Evolutionary conservation across 139 green algal species (phyloP).

Genomic region (Pedinophyceae sp.): DNA sequence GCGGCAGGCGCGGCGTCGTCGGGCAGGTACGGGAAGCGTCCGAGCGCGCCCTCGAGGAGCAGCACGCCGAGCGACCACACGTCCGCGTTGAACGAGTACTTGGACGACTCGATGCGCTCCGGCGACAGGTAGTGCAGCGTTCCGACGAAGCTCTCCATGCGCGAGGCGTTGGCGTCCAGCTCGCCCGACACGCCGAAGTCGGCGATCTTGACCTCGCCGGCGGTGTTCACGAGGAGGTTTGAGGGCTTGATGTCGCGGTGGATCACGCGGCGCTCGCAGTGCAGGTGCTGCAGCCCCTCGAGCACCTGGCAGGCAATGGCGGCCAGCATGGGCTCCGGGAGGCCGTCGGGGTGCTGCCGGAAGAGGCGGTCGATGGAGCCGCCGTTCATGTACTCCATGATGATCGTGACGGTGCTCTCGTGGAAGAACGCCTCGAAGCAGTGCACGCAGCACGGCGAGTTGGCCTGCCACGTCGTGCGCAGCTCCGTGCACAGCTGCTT

Average conservation of each 20-base stretch:
- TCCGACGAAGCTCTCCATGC: not conserved
- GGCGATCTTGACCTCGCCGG: conserved; percentile 41
- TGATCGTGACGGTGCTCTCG: not conserved
- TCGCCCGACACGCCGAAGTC: conserved; percentile 43
- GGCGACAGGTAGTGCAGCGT: not conserved
- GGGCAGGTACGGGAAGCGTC: not conserved
- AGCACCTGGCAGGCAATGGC: conserved; percentile 15
- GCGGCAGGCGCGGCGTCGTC: no score
- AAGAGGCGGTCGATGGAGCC: conserved; percentile 1
- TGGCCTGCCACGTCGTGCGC: not conserved
- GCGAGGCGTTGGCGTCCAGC: not conserved
- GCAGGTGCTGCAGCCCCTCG: conserved; percentile 33
- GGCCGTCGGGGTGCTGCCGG: not conserved
- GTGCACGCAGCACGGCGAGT: not conserved
- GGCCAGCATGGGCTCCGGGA: conserved; percentile 5
- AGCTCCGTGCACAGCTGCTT: not conserved
- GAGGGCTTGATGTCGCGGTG: conserved; percentile 66
- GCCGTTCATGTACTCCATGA: conserved; percentile 2
- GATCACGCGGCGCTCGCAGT: conserved; percentile 32
- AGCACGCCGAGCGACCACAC: not conserved
- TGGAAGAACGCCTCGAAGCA: not conserved
- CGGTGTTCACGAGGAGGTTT: conserved; percentile 52
- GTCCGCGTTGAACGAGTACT: not conserved
- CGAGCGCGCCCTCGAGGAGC: not conserved
- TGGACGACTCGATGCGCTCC: not conserved